Percentiles rank a stretch among this genome's conserved stretches.
Conservation (phyloP, 2,329 filamentous ascomycete genomes). For the Botrytis fabae region DNA sequence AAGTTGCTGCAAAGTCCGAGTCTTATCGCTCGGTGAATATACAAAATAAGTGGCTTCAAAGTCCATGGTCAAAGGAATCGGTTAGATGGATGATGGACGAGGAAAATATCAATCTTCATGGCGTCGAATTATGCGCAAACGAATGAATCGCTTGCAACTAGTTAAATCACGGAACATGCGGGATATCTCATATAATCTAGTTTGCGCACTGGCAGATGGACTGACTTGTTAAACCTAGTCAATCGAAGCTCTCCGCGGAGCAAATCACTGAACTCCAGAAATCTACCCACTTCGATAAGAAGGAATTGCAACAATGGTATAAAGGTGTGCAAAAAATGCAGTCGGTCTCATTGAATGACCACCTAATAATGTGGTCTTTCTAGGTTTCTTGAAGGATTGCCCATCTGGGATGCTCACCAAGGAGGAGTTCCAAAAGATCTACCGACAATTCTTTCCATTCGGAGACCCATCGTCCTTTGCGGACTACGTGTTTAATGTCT, state of each 20-base stretch:
- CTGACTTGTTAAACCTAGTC: slow-evolving; percentile 54
- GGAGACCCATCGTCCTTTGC: slow-evolving; percentile 96
- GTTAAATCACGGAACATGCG: not conserved
- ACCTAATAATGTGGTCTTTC: slow-evolving; percentile 18
- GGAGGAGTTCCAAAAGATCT: slow-evolving; percentile 99
- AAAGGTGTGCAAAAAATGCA: slow-evolving; percentile 67
- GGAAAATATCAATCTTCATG: not conserved
- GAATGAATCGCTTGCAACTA: not conserved
- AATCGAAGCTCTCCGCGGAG: slow-evolving; percentile 96
- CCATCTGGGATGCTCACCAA: slow-evolving; percentile 96
- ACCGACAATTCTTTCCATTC: slow-evolving; percentile 98
- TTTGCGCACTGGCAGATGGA: slow-evolving; percentile 1
- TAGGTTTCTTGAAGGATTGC: slow-evolving; percentile 97
- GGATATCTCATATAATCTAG: not conserved
- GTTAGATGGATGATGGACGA: not conserved
- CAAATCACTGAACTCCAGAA: slow-evolving; percentile 94
- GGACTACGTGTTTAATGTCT: slow-evolving; percentile 99
- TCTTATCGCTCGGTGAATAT: slow-evolving; percentile 6
- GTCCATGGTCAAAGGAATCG: not conserved
- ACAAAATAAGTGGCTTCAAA: not conserved
- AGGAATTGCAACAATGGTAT: slow-evolving; percentile 99
- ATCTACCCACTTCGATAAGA: slow-evolving; percentile 98
- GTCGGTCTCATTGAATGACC: slow-evolving; percentile 25
- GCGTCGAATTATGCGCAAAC: not conserved
- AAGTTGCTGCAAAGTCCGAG: not conserved